Evolutionary conservation across 495 filamentous ascomycete species (phyloP).

Genomic region (Daldinia childiae): DNA sequence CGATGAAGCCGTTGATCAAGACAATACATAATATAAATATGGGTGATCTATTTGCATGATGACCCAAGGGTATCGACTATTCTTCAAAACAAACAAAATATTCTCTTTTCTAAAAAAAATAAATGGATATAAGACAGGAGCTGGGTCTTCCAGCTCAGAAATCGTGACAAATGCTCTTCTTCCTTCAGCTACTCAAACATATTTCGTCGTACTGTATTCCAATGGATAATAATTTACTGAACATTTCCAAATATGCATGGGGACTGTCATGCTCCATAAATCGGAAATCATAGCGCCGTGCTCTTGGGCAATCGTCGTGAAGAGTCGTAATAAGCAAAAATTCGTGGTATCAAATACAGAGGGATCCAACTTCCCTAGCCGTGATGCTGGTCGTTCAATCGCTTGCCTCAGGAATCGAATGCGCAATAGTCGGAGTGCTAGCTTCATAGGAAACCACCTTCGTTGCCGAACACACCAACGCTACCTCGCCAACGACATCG

Average conservation of each 20-base stretch:
- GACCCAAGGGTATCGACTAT: conserved; percentile 37
- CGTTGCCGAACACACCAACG: conserved; percentile 45
- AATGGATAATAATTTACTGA: conserved; percentile 29
- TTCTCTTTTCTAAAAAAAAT: conserved; percentile 21
- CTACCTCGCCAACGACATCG: conserved; percentile 48
- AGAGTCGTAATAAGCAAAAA: conserved; percentile 42
- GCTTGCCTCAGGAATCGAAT: conserved; percentile 37
- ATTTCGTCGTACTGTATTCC: conserved; percentile 38
- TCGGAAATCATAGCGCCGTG: conserved; percentile 38
- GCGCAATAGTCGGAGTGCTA: conserved; percentile 19
- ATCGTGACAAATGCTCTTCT: conserved; percentile 31
- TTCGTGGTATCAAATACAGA: conserved; percentile 43
- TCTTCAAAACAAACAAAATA: conserved; percentile 24
- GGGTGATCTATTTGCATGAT: conserved; percentile 36
- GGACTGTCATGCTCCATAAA: conserved; percentile 40
- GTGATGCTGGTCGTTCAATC: conserved; percentile 17
- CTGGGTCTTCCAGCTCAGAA: conserved; percentile 29
- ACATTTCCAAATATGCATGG: conserved; percentile 39
- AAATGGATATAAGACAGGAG: conserved; percentile 37
- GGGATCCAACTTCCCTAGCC: conserved; percentile 14
- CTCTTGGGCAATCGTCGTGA: conserved; percentile 35
- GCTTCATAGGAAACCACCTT: conserved; percentile 47
- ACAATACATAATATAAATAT: conserved; percentile 28
- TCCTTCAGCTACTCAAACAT: conserved; percentile 29
- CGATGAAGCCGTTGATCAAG: conserved; percentile 1